A percentile compares a stretch with the other conserved stretches of the same genome.
Conservation (phyloP, 441 rosid species). For the Euphorbia corollata region DNA sequence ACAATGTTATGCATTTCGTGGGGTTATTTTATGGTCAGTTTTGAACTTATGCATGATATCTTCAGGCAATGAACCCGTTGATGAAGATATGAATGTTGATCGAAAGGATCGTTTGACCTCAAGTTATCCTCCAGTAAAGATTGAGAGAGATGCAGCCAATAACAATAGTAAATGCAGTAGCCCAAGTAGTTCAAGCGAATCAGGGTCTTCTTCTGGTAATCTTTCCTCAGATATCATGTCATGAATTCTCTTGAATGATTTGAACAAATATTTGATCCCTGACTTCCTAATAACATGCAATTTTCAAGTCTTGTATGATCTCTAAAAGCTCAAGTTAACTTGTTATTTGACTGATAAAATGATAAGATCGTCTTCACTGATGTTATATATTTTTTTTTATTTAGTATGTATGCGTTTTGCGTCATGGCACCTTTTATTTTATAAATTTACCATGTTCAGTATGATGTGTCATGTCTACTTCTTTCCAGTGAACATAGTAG, state of each 20-base stretch:
- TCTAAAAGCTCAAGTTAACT: background rate
- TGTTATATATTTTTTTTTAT: background rate
- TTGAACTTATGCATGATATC: constrained; percentile 11
- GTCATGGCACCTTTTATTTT: background rate
- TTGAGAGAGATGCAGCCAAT: constrained; percentile 50
- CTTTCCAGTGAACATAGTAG: background rate
- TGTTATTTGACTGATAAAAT: background rate
- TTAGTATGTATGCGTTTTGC: background rate
- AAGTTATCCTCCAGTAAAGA: constrained; percentile 43
- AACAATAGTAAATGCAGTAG: constrained; percentile 49
- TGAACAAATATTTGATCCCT: background rate
- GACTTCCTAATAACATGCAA: background rate
- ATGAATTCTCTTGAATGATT: background rate
- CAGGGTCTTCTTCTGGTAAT: constrained; percentile 62
- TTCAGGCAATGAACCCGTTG: constrained; percentile 52
- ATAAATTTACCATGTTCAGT: background rate
- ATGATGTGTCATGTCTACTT: background rate
- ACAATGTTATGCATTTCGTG: background rate
- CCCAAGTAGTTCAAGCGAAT: constrained; percentile 67
- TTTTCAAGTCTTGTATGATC: background rate
- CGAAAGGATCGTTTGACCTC: constrained; percentile 58
- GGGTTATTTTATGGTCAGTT: background rate
- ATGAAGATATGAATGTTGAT: constrained; percentile 75
- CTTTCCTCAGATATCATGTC: constrained; percentile 12
- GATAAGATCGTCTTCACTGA: background rate